These are phyloP conservation scores for Flaveria linearis DNA, from an alignment of 129 eudicot genomes.

Conservation along the genomic window DNA sequence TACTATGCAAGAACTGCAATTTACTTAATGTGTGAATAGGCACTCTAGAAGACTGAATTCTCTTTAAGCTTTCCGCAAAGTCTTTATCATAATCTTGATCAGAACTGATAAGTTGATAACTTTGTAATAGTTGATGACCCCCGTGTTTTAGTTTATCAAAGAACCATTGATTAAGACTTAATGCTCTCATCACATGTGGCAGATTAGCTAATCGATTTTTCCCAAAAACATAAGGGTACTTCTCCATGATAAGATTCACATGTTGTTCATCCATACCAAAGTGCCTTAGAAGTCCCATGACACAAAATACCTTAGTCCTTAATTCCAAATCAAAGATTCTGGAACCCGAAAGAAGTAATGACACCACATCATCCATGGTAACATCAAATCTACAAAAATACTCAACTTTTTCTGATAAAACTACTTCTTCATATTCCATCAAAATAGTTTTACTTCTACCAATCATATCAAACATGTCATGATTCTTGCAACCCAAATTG, in stretches of 20 bases:
- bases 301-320: constrained; percentile 45
- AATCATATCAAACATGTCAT: constrained; percentile 50
- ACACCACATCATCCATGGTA: constrained; percentile 43
- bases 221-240: constrained; percentile 65
- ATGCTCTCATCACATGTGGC: constrained; percentile 60
- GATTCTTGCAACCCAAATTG: constrained; percentile 51
- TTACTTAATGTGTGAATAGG: constrained; percentile 38
- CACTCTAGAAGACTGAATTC: constrained; percentile 38
- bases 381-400: constrained; percentile 57
- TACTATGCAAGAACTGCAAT: constrained; percentile 58
- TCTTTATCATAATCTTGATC: constrained; percentile 50
- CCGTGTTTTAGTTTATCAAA: constrained; percentile 49
- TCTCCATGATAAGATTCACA: constrained; percentile 29
- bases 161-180: constrained; percentile 76
- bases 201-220: constrained; percentile 57
- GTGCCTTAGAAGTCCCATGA: constrained; percentile 49
- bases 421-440: constrained; percentile 49
- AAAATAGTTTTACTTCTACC: constrained; percentile 51
- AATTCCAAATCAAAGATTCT: constrained; percentile 45
- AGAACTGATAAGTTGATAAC: constrained; percentile 33
- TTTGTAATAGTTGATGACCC: constrained; percentile 44
- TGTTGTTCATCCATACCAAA: constrained; percentile 44
- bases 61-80: constrained; percentile 39
- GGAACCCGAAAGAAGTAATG: constrained; percentile 48
- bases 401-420: constrained; percentile 46